Evolutionary conservation across 257 asterid genomes (phyloP).

Genomic region (Euphrasia confusa): DNA sequence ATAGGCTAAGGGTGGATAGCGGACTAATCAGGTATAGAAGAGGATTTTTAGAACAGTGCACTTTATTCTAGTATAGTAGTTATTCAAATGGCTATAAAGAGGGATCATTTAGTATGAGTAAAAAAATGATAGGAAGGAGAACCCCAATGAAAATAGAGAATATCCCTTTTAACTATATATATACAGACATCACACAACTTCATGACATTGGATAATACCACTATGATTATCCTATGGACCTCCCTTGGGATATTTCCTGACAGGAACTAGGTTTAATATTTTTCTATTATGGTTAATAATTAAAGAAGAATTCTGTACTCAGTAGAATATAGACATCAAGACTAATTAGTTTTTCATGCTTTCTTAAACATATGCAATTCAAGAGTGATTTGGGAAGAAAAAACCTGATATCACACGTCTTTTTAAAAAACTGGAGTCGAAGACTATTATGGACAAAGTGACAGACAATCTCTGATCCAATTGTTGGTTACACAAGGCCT

Average conservation of each 20-base stretch:
- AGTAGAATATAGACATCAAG: conserved; percentile 11
- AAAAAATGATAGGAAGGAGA: neutral
- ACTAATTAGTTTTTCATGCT: conserved; percentile 7
- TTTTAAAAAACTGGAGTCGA: neutral
- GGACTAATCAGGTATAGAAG: too few relatives aligned
- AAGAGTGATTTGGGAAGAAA: conserved; percentile 10
- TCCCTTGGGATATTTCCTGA: neutral
- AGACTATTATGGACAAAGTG: neutral
- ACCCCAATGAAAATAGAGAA: neutral
- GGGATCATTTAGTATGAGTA: neutral
- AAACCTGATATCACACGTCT: conserved; percentile 11
- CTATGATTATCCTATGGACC: neutral
- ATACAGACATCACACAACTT: neutral
- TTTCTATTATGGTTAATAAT: neutral
- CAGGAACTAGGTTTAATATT: neutral
- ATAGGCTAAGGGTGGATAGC: too few relatives aligned
- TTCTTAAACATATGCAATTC: conserved; percentile 1
- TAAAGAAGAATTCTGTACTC: conserved; percentile 1
- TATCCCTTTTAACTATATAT: neutral
- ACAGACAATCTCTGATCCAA: neutral
- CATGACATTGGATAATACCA: neutral
- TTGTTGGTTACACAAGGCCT: conserved; percentile 9
- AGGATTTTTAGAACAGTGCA: too few relatives aligned
- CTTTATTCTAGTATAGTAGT: neutral
- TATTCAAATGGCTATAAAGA: conserved; percentile 8